Evolutionary conservation across 306 rosid species (phyloP), one percentile per base, ranked within the genome.

Genomic region (Vigna angularis): DNA sequence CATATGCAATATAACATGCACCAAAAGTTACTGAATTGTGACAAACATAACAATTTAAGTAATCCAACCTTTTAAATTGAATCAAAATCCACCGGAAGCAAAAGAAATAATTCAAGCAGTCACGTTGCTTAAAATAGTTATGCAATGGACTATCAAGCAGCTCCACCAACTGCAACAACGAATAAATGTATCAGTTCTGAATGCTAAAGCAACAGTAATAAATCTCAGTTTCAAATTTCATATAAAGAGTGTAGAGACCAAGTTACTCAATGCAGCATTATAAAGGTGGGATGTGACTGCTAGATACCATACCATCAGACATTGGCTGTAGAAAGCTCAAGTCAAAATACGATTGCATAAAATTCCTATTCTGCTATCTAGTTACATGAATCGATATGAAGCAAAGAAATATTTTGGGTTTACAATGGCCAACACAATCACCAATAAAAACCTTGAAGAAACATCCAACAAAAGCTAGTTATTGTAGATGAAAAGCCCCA

Each of bases 61-160:
- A 73, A 82, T 72, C 90, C 70, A 36, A 96, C 99, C 99, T 93
- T 90, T 96, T 96, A 81, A 96, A 96, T 81, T 96, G 99, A 83
- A 93, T 91, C 82, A 96, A 88, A 83, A 93, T 75, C 99, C 99
- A 96, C 76, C 99, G 99, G 84, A 96, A 96, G 79, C 99, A 96
- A 79, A 96, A 96, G 91, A 96, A 96, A 81, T 91, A 96, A 83
- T 96, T 96, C 85, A 96, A 84, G 90, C 99, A 96, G 74, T 96
- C 99, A 11, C 30, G 92, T 84, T 93, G 94, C 83, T 89, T 85
- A 79, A 96, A 96, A 87, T 96, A 88, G 81, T 89, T 90, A 45
- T 96, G 96, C 94, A 96, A 84, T 53, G 97, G 93, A 74, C 85
- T 61, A 79, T 96, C 99, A 79, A 96, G 84, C 72, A 96, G 84